Evolutionary conservation across 164 flowering plant species (phyloP).

Genomic region (Tetracentron sinense): DNA sequence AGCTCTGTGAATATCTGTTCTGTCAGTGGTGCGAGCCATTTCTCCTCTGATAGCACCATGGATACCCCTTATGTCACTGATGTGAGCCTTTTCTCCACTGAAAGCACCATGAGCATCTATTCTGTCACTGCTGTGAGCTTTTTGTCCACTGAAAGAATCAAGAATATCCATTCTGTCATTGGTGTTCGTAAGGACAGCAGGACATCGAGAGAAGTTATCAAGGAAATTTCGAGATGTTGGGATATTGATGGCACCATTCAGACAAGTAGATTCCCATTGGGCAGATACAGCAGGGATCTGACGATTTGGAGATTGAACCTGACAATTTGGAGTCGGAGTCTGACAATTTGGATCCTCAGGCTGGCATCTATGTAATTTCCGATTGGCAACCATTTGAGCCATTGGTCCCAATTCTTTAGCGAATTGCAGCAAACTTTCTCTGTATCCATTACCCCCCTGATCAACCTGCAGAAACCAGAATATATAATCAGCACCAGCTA

Average conservation of each 20-base stretch:
- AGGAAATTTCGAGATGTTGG: constrained; percentile 4
- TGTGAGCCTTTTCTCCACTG: too few species aligned
- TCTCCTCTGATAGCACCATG: too few species aligned
- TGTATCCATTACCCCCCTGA: constrained; percentile 31
- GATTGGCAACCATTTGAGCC: constrained; percentile 47
- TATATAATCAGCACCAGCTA: background rate
- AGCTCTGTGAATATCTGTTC: too few species aligned
- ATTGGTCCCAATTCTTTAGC: constrained; percentile 57
- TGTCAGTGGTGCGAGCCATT: too few species aligned
- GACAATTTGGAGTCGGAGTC: background rate
- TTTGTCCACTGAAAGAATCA: background rate
- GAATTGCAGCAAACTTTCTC: constrained; percentile 53
- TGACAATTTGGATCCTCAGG: constrained; percentile 4
- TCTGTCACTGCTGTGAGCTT: too few species aligned
- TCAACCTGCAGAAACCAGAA: constrained; percentile 32
- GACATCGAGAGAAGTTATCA: constrained; percentile 3
- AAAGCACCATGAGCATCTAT: too few species aligned
- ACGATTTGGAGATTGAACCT: background rate
- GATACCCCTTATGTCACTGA: too few species aligned
- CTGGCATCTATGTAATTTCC: constrained; percentile 30
- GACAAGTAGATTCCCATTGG: constrained; percentile 5
- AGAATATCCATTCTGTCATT: background rate
- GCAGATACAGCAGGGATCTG: constrained; percentile 11
- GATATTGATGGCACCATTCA: background rate
- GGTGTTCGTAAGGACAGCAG: constrained; percentile 1